Evolutionary conservation across 208 protist species (phyloP), one percentile per base, ranked within the genome.

Genomic region (Trypanosoma melophagium): DNA sequence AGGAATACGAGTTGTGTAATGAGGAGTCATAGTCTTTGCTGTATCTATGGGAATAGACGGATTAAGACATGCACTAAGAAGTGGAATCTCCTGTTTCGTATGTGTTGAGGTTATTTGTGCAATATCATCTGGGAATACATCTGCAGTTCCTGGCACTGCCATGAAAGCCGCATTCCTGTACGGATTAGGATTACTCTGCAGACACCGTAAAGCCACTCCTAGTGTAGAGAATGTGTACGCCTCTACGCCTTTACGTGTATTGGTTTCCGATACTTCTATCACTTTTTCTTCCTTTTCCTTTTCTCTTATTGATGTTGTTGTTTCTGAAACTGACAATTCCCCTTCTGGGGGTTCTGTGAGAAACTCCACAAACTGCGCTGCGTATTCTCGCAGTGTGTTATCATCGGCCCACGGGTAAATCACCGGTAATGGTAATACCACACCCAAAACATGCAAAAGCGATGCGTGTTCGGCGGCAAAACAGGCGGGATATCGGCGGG

Each of bases 331-430:
- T 14, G 45, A 54, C 16, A 0, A 59, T 13, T 14, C 1, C 14
- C 58, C 42, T 44, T 55, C 65, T 16, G 79, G 52, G 25, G 62
- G 58, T 19, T 79, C 57, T 25, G 55, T 90, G 13, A 93, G 80
- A 24, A 83, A 83, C 0, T 77, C 62, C 10, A 79, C 55, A 56
- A 96, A 89, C 0, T 80, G 80, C 0, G 60, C 60, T 17, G 73
- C 55, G 52, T 80, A 92, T 14, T 14, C 44, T 14, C 86, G 86
- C 74, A 94, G 40, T 25, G 69, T 76, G 5, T 25, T 65, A 52
- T 96, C 87, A 42, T 79, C 83, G 1, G 87, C 80, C 76, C 86
- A 96, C 7, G 90, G 90, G 60, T 96, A 96, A 16, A 89, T 71
- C 22, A 77, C 65, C 1, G 90, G 84, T 38, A 90, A 60, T 4